phyloP scores from a whole-genome alignment of 352 stramenopile genomes.

The Globisporangium barbulae region DNA sequence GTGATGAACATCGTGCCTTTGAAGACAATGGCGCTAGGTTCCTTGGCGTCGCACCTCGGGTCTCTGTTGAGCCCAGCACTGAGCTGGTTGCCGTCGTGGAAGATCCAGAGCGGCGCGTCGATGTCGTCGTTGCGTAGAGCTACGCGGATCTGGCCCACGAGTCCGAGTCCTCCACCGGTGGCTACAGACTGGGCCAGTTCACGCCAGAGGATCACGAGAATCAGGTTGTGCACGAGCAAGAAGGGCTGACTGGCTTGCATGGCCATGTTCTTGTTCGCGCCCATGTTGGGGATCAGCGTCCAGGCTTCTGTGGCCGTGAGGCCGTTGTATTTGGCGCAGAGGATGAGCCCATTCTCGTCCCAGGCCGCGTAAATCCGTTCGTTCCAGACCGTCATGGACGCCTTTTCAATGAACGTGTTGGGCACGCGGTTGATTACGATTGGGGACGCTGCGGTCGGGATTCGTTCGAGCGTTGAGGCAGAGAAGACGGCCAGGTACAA shows the following conservation, averaged over 20 bases:
- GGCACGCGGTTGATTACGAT: constrained; percentile 41
- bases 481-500: constrained; percentile 60
- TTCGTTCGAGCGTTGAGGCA: constrained; percentile 28
- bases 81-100: constrained; percentile 57
- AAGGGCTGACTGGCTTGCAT: constrained; percentile 42
- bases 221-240: constrained; percentile 56
- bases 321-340: constrained; percentile 53
- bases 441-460: constrained; percentile 21
- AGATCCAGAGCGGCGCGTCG: constrained; percentile 61
- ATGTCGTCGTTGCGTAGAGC: constrained; percentile 48
- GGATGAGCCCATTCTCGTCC: constrained; percentile 61
- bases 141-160: constrained; percentile 53
- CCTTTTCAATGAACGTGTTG: constrained; percentile 53
- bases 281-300: constrained; percentile 66
- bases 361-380: constrained; percentile 57
- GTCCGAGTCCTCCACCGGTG: not conserved
- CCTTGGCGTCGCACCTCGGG: constrained; percentile 35
- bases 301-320: constrained; percentile 32
- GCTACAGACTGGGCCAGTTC: constrained; percentile 26
- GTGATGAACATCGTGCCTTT: constrained; percentile 54
- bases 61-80: constrained; percentile 49
- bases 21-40: constrained; percentile 42
- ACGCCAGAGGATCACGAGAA: constrained; percentile 59
- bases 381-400: constrained; percentile 38
- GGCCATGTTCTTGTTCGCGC: constrained; percentile 47